These are phyloP conservation scores for Golubevia sp. DNA, from an alignment of 1,284 basidiomycete genomes.

Conservation along the genomic window DNA sequence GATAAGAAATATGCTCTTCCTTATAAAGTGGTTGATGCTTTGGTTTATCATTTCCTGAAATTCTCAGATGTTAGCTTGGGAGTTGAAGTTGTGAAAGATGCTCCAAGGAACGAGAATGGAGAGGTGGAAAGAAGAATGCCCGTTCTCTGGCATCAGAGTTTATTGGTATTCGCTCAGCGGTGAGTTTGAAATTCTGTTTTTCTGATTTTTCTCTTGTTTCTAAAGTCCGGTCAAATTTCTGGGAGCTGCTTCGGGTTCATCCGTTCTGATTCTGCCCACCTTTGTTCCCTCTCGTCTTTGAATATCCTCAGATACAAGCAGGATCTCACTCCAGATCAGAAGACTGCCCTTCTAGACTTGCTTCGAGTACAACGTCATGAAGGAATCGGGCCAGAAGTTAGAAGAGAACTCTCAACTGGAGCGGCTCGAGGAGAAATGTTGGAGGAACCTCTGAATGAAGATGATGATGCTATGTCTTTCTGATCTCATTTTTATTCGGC, in stretches of 20 bases:
- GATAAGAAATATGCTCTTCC: conserved; percentile 99
- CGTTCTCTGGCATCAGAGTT: conserved; percentile 96
- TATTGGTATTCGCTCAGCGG: conserved; percentile 93
- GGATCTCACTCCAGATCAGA: conserved; percentile 97
- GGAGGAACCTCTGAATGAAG: conserved; percentile 53
- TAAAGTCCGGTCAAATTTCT: not conserved
- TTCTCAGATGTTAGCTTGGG: conserved; percentile 67
- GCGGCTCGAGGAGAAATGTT: conserved; percentile 65
- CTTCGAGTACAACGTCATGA: conserved; percentile 83
- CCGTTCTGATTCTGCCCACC: not conserved
- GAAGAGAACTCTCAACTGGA: conserved; percentile 73
- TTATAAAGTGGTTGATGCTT: conserved; percentile 95
- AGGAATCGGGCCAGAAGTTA: conserved; percentile 86
- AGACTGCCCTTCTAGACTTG: conserved; percentile 93
- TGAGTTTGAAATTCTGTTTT: conserved; percentile 58
- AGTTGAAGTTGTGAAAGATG: conserved; percentile 38
- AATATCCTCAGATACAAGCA: conserved; percentile 76
- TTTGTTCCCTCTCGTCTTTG: conserved; percentile 1
- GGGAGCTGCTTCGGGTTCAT: conserved; percentile 1
- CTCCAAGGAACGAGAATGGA: conserved; percentile 9
- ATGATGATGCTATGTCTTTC: conserved; percentile 8
- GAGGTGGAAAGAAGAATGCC: conserved; percentile 65
- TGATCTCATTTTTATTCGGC: too few relatives aligned
- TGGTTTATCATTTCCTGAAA: conserved; percentile 97
- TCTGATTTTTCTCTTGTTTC: not conserved